Percentiles rank a stretch among this genome's conserved stretches.
Conservation (phyloP, 768 basidiomycete genomes). For the Mycena amicta region DNA sequence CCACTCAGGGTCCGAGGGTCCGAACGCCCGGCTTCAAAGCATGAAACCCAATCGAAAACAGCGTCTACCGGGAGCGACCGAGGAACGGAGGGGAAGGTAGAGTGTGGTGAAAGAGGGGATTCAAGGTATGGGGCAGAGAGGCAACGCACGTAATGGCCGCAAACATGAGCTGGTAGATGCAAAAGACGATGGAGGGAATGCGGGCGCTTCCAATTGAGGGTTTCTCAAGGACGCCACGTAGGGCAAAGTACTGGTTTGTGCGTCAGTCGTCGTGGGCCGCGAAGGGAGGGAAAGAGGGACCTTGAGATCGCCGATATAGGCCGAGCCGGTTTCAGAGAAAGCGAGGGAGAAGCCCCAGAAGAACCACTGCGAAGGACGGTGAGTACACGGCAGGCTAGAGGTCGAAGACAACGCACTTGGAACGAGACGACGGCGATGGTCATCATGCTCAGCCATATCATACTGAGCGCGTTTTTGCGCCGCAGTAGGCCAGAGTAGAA, state of each 20-base stretch:
- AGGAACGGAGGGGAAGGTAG: too few species aligned
- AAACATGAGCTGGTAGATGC: constrained; percentile 89
- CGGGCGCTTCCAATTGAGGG: constrained; percentile 73
- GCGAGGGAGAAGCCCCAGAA: constrained; percentile 96
- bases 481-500: constrained; percentile 91
- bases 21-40: too few species aligned
- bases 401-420: constrained; percentile 55
- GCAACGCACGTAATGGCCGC: constrained; percentile 76
- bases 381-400: constrained; percentile 14
- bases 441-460: constrained; percentile 83
- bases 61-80: too few species aligned
- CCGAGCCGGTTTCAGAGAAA: constrained; percentile 74
- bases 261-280: neutral
- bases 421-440: constrained; percentile 80
- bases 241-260: constrained; percentile 71
- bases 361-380: constrained; percentile 73
- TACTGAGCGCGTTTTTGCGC: constrained; percentile 90
- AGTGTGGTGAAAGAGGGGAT: neutral
- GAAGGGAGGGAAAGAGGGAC: neutral
- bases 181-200: constrained; percentile 77
- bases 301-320: constrained; percentile 86
- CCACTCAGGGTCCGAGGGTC: too few species aligned
- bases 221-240: constrained; percentile 74
- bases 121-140: neutral
- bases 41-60: too few species aligned